Conservation (phyloP, 768 basidiomycete genomes). For the Suillus plorans region DNA sequence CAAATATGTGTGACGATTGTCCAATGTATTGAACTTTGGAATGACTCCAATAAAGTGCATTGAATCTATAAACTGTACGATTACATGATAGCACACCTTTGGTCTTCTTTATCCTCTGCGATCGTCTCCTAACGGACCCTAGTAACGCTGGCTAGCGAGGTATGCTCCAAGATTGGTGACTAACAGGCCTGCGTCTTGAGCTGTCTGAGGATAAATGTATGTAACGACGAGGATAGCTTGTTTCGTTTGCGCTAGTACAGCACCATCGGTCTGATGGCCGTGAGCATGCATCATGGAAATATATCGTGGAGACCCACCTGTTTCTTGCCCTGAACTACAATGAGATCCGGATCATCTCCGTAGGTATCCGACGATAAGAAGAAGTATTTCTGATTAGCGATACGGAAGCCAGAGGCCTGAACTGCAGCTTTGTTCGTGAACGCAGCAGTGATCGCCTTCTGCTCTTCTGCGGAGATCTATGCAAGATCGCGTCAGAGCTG, state of each 20-base stretch:
- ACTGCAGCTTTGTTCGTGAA: slow-evolving; percentile 41
- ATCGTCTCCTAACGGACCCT: slow-evolving; percentile 20
- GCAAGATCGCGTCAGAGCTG: slow-evolving; percentile 3
- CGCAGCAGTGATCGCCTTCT: slow-evolving; percentile 30
- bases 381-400: slow-evolving; percentile 77
- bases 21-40: neutral
- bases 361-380: slow-evolving; percentile 34
- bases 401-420: slow-evolving; percentile 59
- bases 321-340: slow-evolving; percentile 72
- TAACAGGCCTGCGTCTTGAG: slow-evolving; percentile 60
- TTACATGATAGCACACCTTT: slow-evolving; percentile 6
- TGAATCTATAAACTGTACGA: neutral
- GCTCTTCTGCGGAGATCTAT: slow-evolving; percentile 25
- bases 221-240: slow-evolving; percentile 83
- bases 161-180: slow-evolving; percentile 79
- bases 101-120: slow-evolving; percentile 5
- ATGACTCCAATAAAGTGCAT: neutral
- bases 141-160: slow-evolving; percentile 60
- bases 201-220: slow-evolving; percentile 66
- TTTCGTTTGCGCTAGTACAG: slow-evolving; percentile 71
- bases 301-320: slow-evolving; percentile 44
- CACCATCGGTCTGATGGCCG: slow-evolving; percentile 64
- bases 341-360: slow-evolving; percentile 40
- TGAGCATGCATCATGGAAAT: neutral
- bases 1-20: neutral